Evolutionary conservation across 129 eudicot species (phyloP).

Genomic region (Erigeron canadensis): DNA sequence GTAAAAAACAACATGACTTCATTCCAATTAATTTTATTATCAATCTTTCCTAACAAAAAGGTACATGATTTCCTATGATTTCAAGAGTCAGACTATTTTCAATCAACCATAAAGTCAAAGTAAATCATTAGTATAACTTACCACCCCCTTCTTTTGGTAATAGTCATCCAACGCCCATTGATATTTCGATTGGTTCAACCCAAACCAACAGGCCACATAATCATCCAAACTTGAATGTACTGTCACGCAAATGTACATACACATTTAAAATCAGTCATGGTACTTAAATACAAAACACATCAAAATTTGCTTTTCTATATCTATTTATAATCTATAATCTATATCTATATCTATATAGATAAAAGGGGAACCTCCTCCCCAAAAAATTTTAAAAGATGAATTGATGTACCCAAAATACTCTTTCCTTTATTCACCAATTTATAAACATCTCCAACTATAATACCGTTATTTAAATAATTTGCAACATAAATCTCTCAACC

Average conservation of each 20-base stretch:
- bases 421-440: too few species aligned
- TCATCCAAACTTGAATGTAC: constrained; percentile 93
- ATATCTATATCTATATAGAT: too few species aligned
- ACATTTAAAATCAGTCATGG: too few species aligned
- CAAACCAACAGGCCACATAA: constrained; percentile 82
- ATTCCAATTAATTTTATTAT: not conserved
- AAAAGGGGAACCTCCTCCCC: too few species aligned
- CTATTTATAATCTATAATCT: too few species aligned
- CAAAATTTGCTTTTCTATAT: too few species aligned
- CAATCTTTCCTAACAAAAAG: not conserved
- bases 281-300: not conserved
- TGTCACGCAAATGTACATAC: constrained; percentile 24
- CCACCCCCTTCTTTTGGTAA: constrained; percentile 63
- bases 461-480: too few species aligned
- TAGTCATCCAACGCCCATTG: constrained; percentile 98
- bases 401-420: too few species aligned
- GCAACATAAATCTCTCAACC: too few species aligned
- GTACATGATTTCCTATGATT: not conserved
- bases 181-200: constrained; percentile 87
- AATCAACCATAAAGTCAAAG: not conserved
- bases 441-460: too few species aligned
- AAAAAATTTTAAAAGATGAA: too few species aligned
- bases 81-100: constrained; percentile 1
- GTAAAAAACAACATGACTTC: not conserved
- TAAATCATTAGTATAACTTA: constrained; percentile 21